Conservation (phyloP, 176 grass and related monocot species). For the Hyparrhenia diplandra region DNA sequence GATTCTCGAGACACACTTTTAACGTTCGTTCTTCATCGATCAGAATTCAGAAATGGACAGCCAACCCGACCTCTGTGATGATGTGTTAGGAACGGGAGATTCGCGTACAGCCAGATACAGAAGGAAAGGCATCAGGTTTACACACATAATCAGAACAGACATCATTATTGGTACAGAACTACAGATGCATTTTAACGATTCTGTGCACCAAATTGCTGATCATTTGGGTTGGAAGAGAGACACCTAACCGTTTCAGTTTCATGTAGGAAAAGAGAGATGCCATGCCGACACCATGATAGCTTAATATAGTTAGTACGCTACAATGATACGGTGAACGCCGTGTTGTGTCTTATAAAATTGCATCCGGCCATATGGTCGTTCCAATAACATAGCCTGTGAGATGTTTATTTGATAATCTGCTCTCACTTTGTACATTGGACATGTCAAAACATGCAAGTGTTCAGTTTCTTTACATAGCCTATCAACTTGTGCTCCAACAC, state of each 20-base stretch:
- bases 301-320: neutral
- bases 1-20: neutral
- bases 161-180: constrained; percentile 22
- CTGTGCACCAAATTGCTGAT: constrained; percentile 8
- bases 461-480: neutral
- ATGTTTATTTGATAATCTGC: neutral
- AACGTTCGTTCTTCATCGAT: neutral
- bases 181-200: constrained; percentile 4
- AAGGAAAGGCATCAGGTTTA: neutral
- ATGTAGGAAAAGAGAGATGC: neutral
- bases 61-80: neutral
- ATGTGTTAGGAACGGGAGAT: neutral
- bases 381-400: neutral
- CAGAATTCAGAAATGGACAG: neutral
- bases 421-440: neutral
- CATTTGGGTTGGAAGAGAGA: constrained; percentile 2
- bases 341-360: neutral
- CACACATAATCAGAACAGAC: constrained; percentile 8
- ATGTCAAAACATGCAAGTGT: neutral
- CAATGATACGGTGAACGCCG: neutral
- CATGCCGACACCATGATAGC: neutral
- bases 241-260: constrained; percentile 17
- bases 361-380: neutral
- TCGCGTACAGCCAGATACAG: constrained; percentile 14
- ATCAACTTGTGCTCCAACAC: neutral